Conservation (phyloP, 768 basidiomycete species). For the Leucocoprinus birnbaumii region DNA sequence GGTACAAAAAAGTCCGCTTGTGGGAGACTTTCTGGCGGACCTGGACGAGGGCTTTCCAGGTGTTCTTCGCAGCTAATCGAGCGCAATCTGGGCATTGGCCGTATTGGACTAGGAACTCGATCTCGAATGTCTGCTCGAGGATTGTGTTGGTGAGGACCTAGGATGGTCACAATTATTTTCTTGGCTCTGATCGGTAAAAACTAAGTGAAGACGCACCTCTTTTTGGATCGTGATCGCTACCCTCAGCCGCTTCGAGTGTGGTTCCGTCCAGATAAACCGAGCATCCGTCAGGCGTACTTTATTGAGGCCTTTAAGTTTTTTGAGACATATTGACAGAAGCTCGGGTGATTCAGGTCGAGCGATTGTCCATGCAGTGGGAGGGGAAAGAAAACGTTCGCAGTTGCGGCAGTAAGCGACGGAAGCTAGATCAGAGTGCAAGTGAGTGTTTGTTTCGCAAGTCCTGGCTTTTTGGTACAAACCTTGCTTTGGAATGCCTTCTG, state of each 20-base stretch:
- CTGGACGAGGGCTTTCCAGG: constrained; percentile 97
- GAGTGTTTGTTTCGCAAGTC: background rate
- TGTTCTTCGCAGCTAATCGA: constrained; percentile 95
- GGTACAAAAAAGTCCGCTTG: constrained; percentile 95
- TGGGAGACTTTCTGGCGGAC: constrained; percentile 99
- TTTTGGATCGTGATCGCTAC: constrained; percentile 98
- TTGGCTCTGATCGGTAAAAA: background rate
- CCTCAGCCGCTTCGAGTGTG: constrained; percentile 89
- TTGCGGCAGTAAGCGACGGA: constrained; percentile 92
- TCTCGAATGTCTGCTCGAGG: constrained; percentile 95
- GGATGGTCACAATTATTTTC: background rate
- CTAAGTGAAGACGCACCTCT: constrained; percentile 58
- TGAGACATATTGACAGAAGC: constrained; percentile 89
- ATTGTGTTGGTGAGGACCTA: constrained; percentile 91
- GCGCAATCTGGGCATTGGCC: constrained; percentile 96
- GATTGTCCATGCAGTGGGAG: constrained; percentile 82
- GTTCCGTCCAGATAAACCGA: constrained; percentile 99
- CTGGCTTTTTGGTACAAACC: constrained; percentile 36
- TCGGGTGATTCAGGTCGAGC: constrained; percentile 91
- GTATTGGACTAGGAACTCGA: constrained; percentile 92
- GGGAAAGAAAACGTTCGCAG: constrained; percentile 93
- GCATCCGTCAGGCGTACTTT: constrained; percentile 98
- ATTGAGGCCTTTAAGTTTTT: constrained; percentile 90
- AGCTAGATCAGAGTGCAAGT: constrained; percentile 37
- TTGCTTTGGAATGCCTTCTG: constrained; percentile 96